phyloP scores from a whole-genome alignment of 441 rosid genomes.

The Pelargonium myrrhifolium region DNA sequence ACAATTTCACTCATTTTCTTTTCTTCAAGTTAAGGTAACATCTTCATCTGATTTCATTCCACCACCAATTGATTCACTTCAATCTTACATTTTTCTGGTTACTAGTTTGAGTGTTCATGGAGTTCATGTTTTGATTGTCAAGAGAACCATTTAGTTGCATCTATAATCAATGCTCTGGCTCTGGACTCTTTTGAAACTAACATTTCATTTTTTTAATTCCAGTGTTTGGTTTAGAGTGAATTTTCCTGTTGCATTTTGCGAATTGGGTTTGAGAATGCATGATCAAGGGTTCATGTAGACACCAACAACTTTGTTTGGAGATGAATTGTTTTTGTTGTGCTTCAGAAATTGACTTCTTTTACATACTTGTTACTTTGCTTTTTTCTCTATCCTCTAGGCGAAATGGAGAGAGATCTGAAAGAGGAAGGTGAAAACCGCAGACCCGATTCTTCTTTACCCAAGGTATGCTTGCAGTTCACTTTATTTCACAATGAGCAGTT shows the following conservation, averaged over 20 bases:
- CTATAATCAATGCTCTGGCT: neutral
- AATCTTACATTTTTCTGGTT: neutral
- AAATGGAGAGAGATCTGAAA: neutral
- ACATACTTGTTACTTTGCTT: neutral
- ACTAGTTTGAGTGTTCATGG: neutral
- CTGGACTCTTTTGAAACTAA: neutral
- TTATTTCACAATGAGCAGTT: neutral
- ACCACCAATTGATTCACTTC: neutral
- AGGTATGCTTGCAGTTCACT: neutral
- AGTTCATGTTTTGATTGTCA: constrained; percentile 1
- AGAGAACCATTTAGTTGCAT: constrained; percentile 1
- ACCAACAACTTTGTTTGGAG: too few relatives aligned
- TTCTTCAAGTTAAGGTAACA: neutral
- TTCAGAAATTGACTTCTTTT: too few relatives aligned
- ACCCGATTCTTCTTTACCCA: constrained; percentile 6
- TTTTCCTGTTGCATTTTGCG: neutral
- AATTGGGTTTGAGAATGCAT: neutral
- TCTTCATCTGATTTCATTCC: neutral
- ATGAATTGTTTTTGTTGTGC: too few relatives aligned
- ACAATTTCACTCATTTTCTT: neutral
- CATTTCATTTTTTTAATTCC: neutral
- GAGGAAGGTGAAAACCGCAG: neutral
- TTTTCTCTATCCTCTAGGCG: neutral
- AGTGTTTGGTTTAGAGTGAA: neutral
- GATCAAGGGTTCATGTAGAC: too few relatives aligned